Evolutionary conservation across 495 filamentous ascomycete genomes (phyloP), one percentile per base, ranked within the genome.

Genomic region (Sabuloglossum arenarium): DNA sequence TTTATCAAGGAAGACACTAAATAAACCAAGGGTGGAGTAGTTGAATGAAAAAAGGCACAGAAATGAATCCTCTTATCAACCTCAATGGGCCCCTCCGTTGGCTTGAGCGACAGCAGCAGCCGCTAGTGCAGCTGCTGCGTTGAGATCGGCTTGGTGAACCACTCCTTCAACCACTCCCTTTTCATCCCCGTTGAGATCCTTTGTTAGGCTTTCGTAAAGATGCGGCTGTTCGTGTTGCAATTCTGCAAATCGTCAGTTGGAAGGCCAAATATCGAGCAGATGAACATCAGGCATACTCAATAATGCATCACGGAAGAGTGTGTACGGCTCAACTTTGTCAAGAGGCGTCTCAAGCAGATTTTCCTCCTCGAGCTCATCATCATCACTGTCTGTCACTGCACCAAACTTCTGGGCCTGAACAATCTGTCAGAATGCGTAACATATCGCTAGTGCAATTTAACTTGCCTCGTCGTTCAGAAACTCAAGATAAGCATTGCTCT

Each of bases 291-390:
- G 56, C 85, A 61, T 82, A 95, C 91, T 82, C 59, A 93, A 61
- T 57, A 98, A 70, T 19, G 85, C 79, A 58, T 77, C 71, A 67
- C 84, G 80, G 75, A 98, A 94, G 59, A 93, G 69, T 60, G 78
- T 75, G 66, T 98, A 98, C 9, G 90, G 89, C 66, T 98, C 93
- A 55, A 98, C 73, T 67, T 87, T 86, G 69, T 98, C 93, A 32
- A 98, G 71, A 25, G 89, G 91, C 6, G 90, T 91, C 67, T 97
- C 91, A 11, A 97, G 79, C 54, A 96, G 71, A 53, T 82, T 81
- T 66, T 90, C 88, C 61, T 98, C 91, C 63, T 96, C 91, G 25
- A 94, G 74, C 23, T 93, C 80, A 32, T 96, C 89, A 43, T 91
- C 89, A 25, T 84, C 83, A 9, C 81, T 79, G 28, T 77, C 78